Evolutionary conservation across 2,329 filamentous ascomycete species (phyloP).

Genomic region (Diaporthe citri): DNA sequence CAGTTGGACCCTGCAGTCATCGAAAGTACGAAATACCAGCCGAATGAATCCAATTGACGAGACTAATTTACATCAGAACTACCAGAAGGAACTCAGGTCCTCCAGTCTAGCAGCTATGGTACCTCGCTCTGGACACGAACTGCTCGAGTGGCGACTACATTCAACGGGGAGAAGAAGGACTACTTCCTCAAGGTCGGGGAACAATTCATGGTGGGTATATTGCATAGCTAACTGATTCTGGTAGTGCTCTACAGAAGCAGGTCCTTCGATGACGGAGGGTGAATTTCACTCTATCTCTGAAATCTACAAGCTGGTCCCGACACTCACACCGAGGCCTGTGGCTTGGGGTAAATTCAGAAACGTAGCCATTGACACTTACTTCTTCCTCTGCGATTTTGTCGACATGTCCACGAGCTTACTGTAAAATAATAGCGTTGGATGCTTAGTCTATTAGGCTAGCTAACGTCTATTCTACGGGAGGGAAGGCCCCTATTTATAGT

Average conservation of each 20-base stretch:
- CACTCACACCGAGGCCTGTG: background rate
- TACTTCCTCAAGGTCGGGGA: background rate
- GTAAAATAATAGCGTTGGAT: no score
- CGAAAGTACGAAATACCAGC: background rate
- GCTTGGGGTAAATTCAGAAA: background rate
- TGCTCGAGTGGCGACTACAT: background rate
- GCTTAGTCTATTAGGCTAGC: no score
- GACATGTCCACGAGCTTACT: background rate
- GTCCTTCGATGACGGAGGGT: background rate
- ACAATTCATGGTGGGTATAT: fast-evolving
- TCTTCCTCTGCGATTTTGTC: background rate
- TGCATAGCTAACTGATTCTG: background rate
- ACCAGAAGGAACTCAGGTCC: background rate
- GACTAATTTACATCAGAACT: background rate
- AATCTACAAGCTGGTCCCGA: conserved; percentile 1
- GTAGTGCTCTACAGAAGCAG: background rate
- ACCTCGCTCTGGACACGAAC: background rate
- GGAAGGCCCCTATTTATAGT: no score
- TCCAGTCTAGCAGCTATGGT: background rate
- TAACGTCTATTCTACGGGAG: no score
- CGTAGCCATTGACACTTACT: background rate
- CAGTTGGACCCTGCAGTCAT: background rate
- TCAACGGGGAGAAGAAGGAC: background rate
- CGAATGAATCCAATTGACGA: no score
- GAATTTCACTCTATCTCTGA: background rate